These are phyloP conservation scores for Boletus huronensis DNA, from an alignment of 768 basidiomycete species.

Conservation along the genomic window DNA sequence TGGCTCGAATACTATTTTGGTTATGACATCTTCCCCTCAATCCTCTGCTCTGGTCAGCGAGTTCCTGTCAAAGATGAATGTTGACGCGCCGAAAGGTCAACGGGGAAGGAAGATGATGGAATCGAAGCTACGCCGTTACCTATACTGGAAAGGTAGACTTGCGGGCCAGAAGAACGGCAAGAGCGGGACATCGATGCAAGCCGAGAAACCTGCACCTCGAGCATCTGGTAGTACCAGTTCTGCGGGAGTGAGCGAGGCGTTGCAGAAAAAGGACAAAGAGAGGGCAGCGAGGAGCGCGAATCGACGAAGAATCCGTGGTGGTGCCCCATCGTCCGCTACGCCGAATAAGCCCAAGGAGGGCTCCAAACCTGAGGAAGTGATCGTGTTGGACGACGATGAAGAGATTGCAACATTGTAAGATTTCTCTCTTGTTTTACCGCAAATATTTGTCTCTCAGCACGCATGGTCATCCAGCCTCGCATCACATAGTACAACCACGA, in stretches of 20 bases:
- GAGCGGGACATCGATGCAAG: not conserved
- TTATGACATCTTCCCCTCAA: slow-evolving; percentile 83
- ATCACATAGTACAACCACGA: slow-evolving; percentile 12
- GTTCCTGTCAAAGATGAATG: slow-evolving; percentile 67
- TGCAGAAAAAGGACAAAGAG: slow-evolving; percentile 74
- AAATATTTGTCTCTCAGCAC: not conserved
- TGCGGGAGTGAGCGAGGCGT: slow-evolving; percentile 58
- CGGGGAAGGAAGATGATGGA: slow-evolving; percentile 81
- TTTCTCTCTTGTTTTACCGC: not conserved
- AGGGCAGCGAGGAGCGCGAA: slow-evolving; percentile 56
- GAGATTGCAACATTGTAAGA: slow-evolving; percentile 60
- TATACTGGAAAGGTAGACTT: slow-evolving; percentile 75
- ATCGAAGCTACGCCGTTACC: slow-evolving; percentile 62
- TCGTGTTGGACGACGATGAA: slow-evolving; percentile 26
- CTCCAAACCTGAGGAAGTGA: slow-evolving; percentile 7
- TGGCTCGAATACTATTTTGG: slow-evolving; percentile 72
- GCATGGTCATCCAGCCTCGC: slow-evolving; percentile 14
- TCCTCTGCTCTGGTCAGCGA: slow-evolving; percentile 74
- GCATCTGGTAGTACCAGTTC: slow-evolving; percentile 11
- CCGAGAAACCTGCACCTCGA: slow-evolving; percentile 11
- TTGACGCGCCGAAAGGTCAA: slow-evolving; percentile 51
- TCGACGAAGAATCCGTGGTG: slow-evolving; percentile 75
- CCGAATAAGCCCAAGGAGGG: slow-evolving; percentile 10
- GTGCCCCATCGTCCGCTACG: slow-evolving; percentile 39
- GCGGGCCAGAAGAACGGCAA: slow-evolving; percentile 24